Conservation (phyloP, 139 green algal species). For the Micractinium sp. region DNA sequence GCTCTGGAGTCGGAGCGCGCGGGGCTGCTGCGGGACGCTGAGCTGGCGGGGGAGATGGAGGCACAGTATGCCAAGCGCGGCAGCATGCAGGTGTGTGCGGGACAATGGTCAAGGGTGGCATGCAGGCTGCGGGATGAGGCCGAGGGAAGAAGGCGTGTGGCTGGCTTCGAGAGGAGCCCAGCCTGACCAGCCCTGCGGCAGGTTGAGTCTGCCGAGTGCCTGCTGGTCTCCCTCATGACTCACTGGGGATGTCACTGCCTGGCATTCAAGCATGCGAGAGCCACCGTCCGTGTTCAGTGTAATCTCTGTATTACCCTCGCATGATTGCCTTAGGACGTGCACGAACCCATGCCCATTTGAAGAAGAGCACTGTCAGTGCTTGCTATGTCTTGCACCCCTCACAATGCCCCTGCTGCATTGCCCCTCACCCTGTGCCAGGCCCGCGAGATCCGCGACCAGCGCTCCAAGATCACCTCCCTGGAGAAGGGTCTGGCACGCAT, state of each 20-base stretch:
- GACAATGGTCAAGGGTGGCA: not conserved
- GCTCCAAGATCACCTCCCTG: conserved; percentile 61
- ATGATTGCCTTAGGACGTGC: too few species aligned
- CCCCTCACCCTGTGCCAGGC: conserved; percentile 8
- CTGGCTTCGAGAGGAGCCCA: too few species aligned
- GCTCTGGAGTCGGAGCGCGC: conserved; percentile 68
- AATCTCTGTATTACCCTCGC: too few species aligned
- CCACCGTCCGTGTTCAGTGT: too few species aligned
- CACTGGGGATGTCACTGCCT: not conserved
- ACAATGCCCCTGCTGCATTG: not conserved
- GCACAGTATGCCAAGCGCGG: conserved; percentile 79
- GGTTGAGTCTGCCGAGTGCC: not conserved
- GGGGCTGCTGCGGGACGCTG: conserved; percentile 73
- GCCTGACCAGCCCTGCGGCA: not conserved
- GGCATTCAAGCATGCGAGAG: too few species aligned
- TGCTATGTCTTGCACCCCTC: not conserved
- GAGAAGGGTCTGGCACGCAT: conserved; percentile 73
- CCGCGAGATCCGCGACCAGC: conserved; percentile 41
- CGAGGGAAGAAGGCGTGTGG: not conserved
- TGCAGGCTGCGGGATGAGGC: not conserved
- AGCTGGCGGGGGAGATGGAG: conserved; percentile 78
- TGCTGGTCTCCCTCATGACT: not conserved
- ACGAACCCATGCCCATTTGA: too few species aligned
- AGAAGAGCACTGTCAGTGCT: not conserved
- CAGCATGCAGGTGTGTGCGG: conserved; percentile 62